phyloP scores from a whole-genome alignment of 2,329 filamentous ascomycete species.

The Botrytis fabae region DNA sequence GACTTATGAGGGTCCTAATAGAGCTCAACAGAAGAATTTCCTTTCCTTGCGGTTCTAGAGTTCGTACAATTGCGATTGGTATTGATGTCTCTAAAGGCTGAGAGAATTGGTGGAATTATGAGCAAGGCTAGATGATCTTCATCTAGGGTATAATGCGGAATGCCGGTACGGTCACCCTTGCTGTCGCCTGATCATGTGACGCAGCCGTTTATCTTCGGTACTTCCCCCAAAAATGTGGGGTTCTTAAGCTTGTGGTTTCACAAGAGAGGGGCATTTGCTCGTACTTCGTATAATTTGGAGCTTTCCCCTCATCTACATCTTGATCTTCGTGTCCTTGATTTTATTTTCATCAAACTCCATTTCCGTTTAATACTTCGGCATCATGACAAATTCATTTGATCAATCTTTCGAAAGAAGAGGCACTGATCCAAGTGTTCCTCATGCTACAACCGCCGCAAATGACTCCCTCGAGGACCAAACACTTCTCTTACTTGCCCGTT shows the following conservation, averaged over 20 bases:
- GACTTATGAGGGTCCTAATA: not conserved
- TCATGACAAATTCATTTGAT: slow-evolving; percentile 15
- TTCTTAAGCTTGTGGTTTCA: slow-evolving; percentile 2
- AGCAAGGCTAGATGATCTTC: slow-evolving; percentile 15
- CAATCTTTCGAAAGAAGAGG: slow-evolving; percentile 17
- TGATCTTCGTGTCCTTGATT: not conserved
- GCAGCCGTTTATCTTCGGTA: not conserved
- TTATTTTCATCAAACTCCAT: not conserved
- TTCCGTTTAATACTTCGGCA: not conserved
- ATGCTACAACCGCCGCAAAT: slow-evolving; percentile 28
- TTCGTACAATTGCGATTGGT: not conserved
- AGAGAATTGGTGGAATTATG: not conserved
- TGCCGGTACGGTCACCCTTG: not conserved
- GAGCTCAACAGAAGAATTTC: not conserved
- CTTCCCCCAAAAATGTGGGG: slow-evolving; percentile 8
- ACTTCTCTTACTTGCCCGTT: slow-evolving; percentile 67
- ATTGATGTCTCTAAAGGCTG: not conserved
- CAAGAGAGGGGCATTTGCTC: slow-evolving; percentile 1
- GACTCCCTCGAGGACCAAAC: slow-evolving; percentile 38
- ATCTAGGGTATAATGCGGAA: not conserved
- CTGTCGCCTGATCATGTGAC: slow-evolving; percentile 17
- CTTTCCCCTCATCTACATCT: slow-evolving; percentile 16
- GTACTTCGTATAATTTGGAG: not conserved
- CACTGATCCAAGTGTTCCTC: slow-evolving; percentile 33
- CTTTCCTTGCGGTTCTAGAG: not conserved